A percentile compares a stretch with the other conserved stretches of the same genome.
These are phyloP conservation scores for Bromus sterilis DNA, from an alignment of 176 grass and related monocot genomes.

Conservation along the genomic window DNA sequence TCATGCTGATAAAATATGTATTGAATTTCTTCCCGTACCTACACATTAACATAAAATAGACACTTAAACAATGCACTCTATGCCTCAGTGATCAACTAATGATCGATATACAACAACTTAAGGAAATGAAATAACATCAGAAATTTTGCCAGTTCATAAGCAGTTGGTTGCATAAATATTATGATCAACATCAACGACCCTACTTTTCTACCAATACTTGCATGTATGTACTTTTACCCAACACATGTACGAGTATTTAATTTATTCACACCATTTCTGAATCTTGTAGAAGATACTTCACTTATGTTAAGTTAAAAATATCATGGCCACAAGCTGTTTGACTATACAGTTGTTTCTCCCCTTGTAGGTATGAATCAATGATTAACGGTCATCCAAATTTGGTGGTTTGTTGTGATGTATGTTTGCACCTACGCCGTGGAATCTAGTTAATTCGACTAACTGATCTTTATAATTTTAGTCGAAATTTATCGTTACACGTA, in stretches of 20 bases:
- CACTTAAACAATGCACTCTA: not conserved
- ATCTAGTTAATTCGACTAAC: no score
- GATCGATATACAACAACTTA: not conserved
- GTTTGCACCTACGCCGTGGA: no score
- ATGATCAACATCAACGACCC: not conserved
- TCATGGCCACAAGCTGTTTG: not conserved
- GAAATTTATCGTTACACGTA: not conserved
- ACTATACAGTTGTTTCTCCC: not conserved
- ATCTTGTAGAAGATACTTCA: not conserved
- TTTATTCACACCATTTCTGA: not conserved
- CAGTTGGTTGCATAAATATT: not conserved
- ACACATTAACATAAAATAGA: not conserved
- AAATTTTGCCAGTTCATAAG: not conserved
- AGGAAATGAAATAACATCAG: not conserved
- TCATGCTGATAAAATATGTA: conserved; percentile 4
- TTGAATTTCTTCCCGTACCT: conserved; percentile 38
- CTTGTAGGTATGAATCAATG: no score
- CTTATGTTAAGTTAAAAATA: not conserved
- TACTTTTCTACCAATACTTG: not conserved
- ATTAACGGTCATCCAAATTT: not conserved
- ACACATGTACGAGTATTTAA: not conserved
- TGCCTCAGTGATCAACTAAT: not conserved
- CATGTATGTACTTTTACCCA: no score
- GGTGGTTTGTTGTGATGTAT: not conserved
- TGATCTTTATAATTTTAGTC: no score